These are phyloP conservation scores for Verticillium isaacii DNA, from an alignment of 2,329 filamentous ascomycete species.

Conservation along the genomic window DNA sequence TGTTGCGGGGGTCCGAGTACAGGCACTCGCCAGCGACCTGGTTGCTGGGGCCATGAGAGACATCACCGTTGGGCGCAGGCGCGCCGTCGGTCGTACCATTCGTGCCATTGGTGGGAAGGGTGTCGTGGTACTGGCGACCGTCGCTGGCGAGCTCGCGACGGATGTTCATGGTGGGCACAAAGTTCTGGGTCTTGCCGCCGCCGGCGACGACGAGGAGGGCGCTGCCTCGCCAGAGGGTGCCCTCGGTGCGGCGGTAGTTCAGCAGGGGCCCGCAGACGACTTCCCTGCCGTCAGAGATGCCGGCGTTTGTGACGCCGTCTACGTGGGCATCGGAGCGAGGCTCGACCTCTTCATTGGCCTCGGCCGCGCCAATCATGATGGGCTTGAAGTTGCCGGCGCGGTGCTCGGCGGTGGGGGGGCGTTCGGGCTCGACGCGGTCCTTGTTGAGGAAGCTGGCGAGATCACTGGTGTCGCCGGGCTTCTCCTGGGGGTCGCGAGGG, in stretches of 20 bases:
- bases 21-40: constrained; percentile 51
- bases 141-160: constrained; percentile 33
- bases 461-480: constrained; percentile 38
- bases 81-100: constrained; percentile 14
- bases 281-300: constrained; percentile 44
- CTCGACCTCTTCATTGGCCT: constrained; percentile 21
- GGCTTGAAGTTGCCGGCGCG: constrained; percentile 37
- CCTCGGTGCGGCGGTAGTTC: constrained; percentile 73
- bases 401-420: constrained; percentile 19
- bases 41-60: neutral
- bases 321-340: constrained; percentile 8
- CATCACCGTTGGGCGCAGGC: neutral
- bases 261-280: constrained; percentile 69
- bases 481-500: constrained; percentile 35
- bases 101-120: constrained; percentile 21
- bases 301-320: constrained; percentile 3
- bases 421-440: constrained; percentile 41
- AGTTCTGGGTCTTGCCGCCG: constrained; percentile 54
- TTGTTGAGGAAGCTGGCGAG: constrained; percentile 54
- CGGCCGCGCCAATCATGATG: constrained; percentile 40
- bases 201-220: constrained; percentile 78
- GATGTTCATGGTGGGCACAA: constrained; percentile 54
- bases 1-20: constrained; percentile 63
- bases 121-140: constrained; percentile 13
- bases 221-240: constrained; percentile 72